Percentiles rank a stretch among this genome's conserved stretches.
Conservation (phyloP, 2,329 filamentous ascomycete species). For the Colletotrichum godetiae region DNA sequence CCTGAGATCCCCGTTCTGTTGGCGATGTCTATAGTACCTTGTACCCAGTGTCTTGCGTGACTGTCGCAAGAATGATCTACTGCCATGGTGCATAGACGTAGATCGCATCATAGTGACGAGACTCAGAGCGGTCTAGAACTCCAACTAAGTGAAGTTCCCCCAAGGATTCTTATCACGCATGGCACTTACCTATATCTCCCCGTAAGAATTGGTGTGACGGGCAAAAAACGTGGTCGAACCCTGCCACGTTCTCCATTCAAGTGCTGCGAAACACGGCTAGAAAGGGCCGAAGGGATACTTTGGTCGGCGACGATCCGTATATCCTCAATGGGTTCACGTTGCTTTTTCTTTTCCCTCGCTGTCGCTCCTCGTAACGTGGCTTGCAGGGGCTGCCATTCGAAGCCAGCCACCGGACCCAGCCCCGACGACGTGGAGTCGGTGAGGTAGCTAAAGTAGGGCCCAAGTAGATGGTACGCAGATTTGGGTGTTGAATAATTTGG, state of each 20-base stretch:
- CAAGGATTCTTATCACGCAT: neutral
- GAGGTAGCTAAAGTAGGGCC: neutral
- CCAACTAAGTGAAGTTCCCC: neutral
- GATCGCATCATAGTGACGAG: neutral
- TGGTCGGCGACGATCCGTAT: neutral
- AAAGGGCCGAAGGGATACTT: neutral
- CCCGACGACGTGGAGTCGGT: neutral
- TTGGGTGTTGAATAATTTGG: neutral
- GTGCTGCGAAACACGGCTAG: neutral
- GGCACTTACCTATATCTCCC: neutral
- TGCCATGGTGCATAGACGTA: neutral
- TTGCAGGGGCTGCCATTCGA: neutral
- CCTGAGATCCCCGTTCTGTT: neutral
- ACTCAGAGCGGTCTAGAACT: neutral
- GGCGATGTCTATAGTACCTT: neutral
- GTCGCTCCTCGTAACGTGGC: neutral
- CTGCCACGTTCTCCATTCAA: neutral
- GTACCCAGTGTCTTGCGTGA: neutral
- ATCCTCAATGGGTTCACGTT: neutral
- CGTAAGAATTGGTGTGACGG: neutral
- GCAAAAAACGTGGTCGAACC: neutral
- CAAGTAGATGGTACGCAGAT: neutral
- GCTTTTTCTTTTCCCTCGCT: neutral
- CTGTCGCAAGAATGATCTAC: neutral
- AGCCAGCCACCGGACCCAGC: neutral